These are phyloP conservation scores for Coleophoma eucalyptorum DNA, from an alignment of 2,329 filamentous ascomycete genomes.

Conservation along the genomic window DNA sequence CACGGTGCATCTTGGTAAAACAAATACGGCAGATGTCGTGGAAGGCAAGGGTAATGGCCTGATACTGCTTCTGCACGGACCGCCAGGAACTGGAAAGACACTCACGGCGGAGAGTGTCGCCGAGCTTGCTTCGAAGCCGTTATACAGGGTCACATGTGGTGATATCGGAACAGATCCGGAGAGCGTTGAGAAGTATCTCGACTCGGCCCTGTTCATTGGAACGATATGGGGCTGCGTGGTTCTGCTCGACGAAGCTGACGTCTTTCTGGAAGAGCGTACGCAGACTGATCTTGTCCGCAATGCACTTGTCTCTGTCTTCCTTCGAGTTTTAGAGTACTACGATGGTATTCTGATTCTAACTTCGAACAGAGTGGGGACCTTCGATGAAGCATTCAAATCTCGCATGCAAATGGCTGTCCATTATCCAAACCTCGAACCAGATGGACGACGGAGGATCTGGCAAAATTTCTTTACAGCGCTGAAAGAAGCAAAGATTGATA, in stretches of 20 bases:
- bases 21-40: constrained; percentile 21
- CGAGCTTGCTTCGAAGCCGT: constrained; percentile 41
- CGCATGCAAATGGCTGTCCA: constrained; percentile 28
- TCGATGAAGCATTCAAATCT: constrained; percentile 32
- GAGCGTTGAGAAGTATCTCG: constrained; percentile 50
- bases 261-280: constrained; percentile 7
- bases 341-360: constrained; percentile 37
- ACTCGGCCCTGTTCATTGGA: constrained; percentile 1
- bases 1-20: constrained; percentile 11
- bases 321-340: constrained; percentile 36
- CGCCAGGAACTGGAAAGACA: constrained; percentile 12
- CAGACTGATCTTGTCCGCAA: constrained; percentile 6
- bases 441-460: constrained; percentile 8
- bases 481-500: no score
- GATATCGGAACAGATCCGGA: constrained; percentile 64
- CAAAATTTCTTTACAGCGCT: constrained; percentile 12
- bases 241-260: constrained; percentile 13
- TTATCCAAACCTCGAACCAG: constrained; percentile 13
- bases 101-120: constrained; percentile 47
- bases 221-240: constrained; percentile 5
- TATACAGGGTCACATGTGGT: constrained; percentile 53
- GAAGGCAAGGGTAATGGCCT: constrained; percentile 15
- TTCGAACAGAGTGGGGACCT: constrained; percentile 30
- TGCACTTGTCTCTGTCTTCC: constrained; percentile 19
- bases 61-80: constrained; percentile 12